Percentiles rank a stretch among this genome's conserved stretches.
Evolutionary conservation across 768 basidiomycete genomes (phyloP).

Genomic region (Omphalotus guepiniiformis): DNA sequence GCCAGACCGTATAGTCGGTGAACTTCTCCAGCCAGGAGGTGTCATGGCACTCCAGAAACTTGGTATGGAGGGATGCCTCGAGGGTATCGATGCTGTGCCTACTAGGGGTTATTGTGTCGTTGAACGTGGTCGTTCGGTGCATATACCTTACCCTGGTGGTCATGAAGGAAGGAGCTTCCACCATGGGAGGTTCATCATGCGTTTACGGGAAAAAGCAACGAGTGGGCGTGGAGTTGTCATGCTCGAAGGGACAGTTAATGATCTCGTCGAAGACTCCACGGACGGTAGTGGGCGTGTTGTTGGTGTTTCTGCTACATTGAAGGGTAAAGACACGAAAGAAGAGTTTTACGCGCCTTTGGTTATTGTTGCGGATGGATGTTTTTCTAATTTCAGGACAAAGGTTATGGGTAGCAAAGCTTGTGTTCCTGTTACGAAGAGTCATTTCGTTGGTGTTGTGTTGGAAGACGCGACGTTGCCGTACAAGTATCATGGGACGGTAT

Average conservation of each 20-base stretch:
- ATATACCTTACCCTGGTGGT: slow-evolving; percentile 80
- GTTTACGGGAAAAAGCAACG: slow-evolving; percentile 63
- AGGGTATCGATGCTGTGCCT: slow-evolving; percentile 84
- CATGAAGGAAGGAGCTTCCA: slow-evolving; percentile 86
- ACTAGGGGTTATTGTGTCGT: slow-evolving; percentile 86
- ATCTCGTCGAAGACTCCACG: slow-evolving; percentile 60
- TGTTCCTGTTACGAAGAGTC: slow-evolving; percentile 59
- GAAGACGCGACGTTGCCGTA: slow-evolving; percentile 73
- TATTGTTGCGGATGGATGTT: slow-evolving; percentile 91
- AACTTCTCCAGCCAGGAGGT: slow-evolving; percentile 93
- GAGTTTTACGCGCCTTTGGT: slow-evolving; percentile 72
- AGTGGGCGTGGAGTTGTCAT: slow-evolving; percentile 65
- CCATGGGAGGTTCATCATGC: slow-evolving; percentile 87
- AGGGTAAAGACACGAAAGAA: slow-evolving; percentile 27
- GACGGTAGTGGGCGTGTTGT: slow-evolving; percentile 44
- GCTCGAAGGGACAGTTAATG: slow-evolving; percentile 80
- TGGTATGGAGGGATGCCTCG: slow-evolving; percentile 71
- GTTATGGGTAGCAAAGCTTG: slow-evolving; percentile 50
- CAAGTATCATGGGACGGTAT: slow-evolving; percentile 79
- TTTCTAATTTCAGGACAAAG: slow-evolving; percentile 80
- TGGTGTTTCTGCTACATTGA: slow-evolving; percentile 43
- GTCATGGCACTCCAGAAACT: slow-evolving; percentile 69
- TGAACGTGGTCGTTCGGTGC: slow-evolving; percentile 61
- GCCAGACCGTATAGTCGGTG: slow-evolving; percentile 97
- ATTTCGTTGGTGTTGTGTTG: slow-evolving; percentile 85